Base-by-base conservation (phyloP, 345 rosid genomes). In the Eucalyptus viminalis region DNA sequence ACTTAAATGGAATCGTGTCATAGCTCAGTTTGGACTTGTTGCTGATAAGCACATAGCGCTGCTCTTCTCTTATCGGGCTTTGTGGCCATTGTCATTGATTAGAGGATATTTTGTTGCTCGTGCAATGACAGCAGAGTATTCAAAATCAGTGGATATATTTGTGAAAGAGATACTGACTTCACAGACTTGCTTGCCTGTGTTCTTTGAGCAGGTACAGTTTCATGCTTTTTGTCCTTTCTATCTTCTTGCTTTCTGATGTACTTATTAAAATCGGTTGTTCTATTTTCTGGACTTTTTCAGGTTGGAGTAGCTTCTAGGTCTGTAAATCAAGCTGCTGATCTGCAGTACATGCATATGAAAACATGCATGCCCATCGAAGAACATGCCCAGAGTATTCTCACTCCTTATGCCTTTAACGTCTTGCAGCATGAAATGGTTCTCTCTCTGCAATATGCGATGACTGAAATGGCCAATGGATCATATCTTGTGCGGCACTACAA, bases 321-420 rank as follows among this genome's bases (percentile, higher is more conserved):
- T 49, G 90, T 89, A 88, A 94, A 90, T 89, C 94, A 90, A 90
- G 87, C 86, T 72, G 85, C 87, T 85, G 93, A 53, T 49, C 88
- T 94, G 89, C 95, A 92, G 88, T 94, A 94, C 88, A 87, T 93
- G 91, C 94, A 88, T 88, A 72, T 92, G 88, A 97, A 95, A 91
- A 96, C 99, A 47, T 93, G 94, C 93, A 93, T 94, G 93, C 99
- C 98, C 72, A 95, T 96, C 87, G 99, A 97, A 93, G 97, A 95
- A 90, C 98, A 97, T 53, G 98, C 98, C 53, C 94, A 97, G 56
- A 93, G 91, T 83, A 76, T 96, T 89, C 95, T 97, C 69, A 94
- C 98, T 86, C 98, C 98, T 83, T 97, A 92, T 87, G 98, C 99
- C 72, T 97, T 97, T 88, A 94, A 91, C 50, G 88, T 93, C 44